Base-by-base conservation (phyloP, 768 basidiomycete species). In the Cytidiella melzeri region DNA sequence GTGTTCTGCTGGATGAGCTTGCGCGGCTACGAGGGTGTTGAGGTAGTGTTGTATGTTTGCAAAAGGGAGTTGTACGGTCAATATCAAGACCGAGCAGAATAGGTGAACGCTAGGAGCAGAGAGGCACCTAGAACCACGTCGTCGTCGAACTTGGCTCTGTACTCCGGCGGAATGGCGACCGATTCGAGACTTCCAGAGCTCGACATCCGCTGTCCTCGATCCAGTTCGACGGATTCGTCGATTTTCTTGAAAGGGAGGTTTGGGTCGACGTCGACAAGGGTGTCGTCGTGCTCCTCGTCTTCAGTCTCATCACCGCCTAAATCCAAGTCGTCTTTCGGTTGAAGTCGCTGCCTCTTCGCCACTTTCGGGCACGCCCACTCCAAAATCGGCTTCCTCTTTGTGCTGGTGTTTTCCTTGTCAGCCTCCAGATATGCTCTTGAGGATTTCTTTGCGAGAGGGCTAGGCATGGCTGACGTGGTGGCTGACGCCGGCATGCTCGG, bases 351-450 rank as follows among this genome's bases (percentile, higher is more conserved):
- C 18, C 70, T 71, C 50, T 70, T 72, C 15, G 67, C 54, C 19
- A 66, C 64, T 40, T 63, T 67, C 21, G 72, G 67, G 52, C 73
- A 74, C 12, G 73, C 73, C 73, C 72, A 74, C 53, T 74, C 73
- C 11, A 75, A 66, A 2, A 67, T 69, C 43, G 63, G 64, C 43
- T 60, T 51, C 20, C 56, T 57, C 54, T 63, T 65, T 37, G 51
- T 50, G 40, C 7, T 53, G 34, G 39, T 36, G n/a, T 24, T 24
- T 13, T 47, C 48, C 26, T 51, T 47, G 5, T 47, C 40, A 21
- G 39, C 30, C 12, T 38, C 23, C 25, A 21, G 40, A 37, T 41
- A 25, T 7, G 30, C 48, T 34, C 12, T 52, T 42, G 25, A 47
- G 51, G 47, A 55, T 50, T 23, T 40, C 39, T 49, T 58, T 39